Percentiles rank a stretch among this genome's conserved stretches.
These are phyloP conservation scores for Alternaria solani DNA, from an alignment of 2,329 filamentous ascomycete genomes.

Conservation along the genomic window DNA sequence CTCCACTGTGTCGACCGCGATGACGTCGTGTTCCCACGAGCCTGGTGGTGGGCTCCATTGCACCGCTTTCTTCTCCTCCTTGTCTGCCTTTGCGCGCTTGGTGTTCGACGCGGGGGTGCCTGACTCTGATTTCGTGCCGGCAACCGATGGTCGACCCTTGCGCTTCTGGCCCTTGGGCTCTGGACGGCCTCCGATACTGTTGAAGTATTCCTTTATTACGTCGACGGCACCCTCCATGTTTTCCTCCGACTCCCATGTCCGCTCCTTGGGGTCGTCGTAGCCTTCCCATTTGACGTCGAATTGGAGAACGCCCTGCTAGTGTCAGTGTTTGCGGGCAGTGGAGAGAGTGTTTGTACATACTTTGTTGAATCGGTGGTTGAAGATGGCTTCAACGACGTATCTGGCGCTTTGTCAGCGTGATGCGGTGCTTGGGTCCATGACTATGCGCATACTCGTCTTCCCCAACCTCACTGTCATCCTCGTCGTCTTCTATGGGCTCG, in stretches of 20 bases:
- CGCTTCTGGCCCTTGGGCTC: slow-evolving; percentile 65
- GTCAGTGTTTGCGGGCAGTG: slow-evolving; percentile 16
- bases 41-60: slow-evolving; percentile 74
- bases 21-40: slow-evolving; percentile 78
- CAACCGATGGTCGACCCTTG: slow-evolving; percentile 41
- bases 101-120: slow-evolving; percentile 32
- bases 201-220: slow-evolving; percentile 71
- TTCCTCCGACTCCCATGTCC: slow-evolving; percentile 81
- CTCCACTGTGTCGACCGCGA: slow-evolving; percentile 75
- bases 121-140: slow-evolving; percentile 26
- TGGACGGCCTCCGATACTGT: slow-evolving; percentile 68
- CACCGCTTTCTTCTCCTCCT: slow-evolving; percentile 53
- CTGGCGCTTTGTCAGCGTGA: slow-evolving; percentile 54
- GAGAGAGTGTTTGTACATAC: slow-evolving; percentile 38
- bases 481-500: slow-evolving; percentile 31
- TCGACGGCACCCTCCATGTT: slow-evolving; percentile 65
- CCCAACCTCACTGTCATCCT: slow-evolving; percentile 48
- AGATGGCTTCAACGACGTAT: slow-evolving; percentile 78
- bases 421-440: neutral
- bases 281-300: slow-evolving; percentile 86
- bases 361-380: slow-evolving; percentile 65
- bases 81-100: slow-evolving; percentile 51
- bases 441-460: slow-evolving; percentile 56
- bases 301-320: slow-evolving; percentile 42
- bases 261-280: slow-evolving; percentile 72